Evolutionary conservation across 495 filamentous ascomycete species (phyloP).

Genomic region (Glonium stellatum): DNA sequence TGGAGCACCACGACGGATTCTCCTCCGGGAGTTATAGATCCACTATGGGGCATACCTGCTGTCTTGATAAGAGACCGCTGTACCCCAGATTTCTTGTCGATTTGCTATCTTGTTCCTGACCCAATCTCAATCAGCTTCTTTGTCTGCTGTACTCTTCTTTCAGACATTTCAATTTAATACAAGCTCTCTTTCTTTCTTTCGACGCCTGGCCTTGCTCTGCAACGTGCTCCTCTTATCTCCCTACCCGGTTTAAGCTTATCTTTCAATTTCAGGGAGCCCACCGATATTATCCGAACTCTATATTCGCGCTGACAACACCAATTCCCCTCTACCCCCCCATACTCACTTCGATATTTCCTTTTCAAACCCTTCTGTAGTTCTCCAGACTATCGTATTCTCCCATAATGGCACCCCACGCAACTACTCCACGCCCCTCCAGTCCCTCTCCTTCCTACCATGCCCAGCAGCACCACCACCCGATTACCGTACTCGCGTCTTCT

Average conservation of each 20-base stretch:
- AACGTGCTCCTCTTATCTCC: not conserved
- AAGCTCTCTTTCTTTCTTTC: constrained; percentile 2
- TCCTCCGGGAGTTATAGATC: not conserved
- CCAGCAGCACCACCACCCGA: constrained; percentile 32
- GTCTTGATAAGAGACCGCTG: constrained; percentile 23
- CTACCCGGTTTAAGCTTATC: constrained; percentile 7
- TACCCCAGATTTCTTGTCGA: constrained; percentile 24
- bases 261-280: constrained; percentile 1
- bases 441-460: constrained; percentile 9
- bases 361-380: not conserved
- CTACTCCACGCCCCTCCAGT: constrained; percentile 25
- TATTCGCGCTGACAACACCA: constrained; percentile 1
- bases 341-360: not conserved
- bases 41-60: constrained; percentile 7
- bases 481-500: constrained; percentile 73
- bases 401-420: constrained; percentile 30
- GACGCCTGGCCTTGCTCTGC: not conserved
- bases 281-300: not conserved
- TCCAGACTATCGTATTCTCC: not conserved
- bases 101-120: not conserved
- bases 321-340: not conserved
- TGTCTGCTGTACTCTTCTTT: constrained; percentile 8
- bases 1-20: constrained; percentile 3
- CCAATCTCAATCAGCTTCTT: constrained; percentile 1
- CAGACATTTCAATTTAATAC: not conserved